These are phyloP conservation scores for Oryza australiensis DNA, from an alignment of 176 grass and related monocot species.

Conservation along the genomic window DNA sequence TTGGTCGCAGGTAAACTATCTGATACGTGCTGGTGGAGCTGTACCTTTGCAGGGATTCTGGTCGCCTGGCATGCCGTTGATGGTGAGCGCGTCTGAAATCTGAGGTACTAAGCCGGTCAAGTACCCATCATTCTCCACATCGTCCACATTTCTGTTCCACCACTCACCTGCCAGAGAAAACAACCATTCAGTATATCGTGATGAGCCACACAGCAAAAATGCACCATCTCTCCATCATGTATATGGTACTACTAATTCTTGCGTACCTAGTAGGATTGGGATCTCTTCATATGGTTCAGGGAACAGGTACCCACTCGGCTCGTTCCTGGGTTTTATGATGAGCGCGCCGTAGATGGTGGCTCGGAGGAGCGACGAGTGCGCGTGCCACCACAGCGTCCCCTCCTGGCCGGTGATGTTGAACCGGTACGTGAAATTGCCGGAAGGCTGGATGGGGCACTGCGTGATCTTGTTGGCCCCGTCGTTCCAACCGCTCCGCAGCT, in stretches of 20 bases:
- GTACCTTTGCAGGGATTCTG: constrained; percentile 13
- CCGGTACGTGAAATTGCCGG: constrained; percentile 50
- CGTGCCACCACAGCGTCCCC: constrained; percentile 91
- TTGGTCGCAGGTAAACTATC: background rate
- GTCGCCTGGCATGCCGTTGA: constrained; percentile 52
- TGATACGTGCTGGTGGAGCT: background rate
- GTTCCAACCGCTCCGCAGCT: constrained; percentile 49
- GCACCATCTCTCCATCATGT: background rate
- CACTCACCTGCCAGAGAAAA: constrained; percentile 26
- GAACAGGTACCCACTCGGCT: constrained; percentile 41
- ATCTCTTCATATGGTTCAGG: constrained; percentile 38
- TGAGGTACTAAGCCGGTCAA: background rate
- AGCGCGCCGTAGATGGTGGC: constrained; percentile 66
- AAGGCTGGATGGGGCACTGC: constrained; percentile 54
- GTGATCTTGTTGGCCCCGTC: constrained; percentile 55
- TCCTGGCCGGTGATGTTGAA: constrained; percentile 66
- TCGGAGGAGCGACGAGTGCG: constrained; percentile 49
- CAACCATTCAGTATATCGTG: background rate
- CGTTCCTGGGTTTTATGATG: constrained; percentile 38
- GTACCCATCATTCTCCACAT: constrained; percentile 23
- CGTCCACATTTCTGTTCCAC: constrained; percentile 45
- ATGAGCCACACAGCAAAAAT: background rate
- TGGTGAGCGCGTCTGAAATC: constrained; percentile 38
- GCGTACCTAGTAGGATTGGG: constrained; percentile 35
- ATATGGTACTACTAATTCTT: too few relatives aligned